Base-by-base conservation (phyloP, 805 yeast genomes). In the Hemisphaericaspora nanyangensis region DNA sequence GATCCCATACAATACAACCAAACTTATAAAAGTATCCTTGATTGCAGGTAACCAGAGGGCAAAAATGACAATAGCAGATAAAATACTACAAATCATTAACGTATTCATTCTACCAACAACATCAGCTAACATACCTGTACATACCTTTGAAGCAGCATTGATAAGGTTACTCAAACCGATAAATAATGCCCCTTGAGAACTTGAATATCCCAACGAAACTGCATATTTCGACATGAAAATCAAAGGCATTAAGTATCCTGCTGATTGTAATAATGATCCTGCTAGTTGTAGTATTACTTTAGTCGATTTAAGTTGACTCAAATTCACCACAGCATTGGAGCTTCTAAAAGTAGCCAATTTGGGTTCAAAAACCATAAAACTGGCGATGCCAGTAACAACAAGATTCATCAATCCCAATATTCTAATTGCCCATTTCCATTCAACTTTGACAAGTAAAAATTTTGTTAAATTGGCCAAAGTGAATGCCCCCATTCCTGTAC, bases 401-500 rank as follows among this genome's bases (percentile, higher is more conserved):
- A 63, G 43, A 27, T 43, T 50, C n/a, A 59, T 44, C 6, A 64
- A 39, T 3, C 65, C 68, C 13, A 61, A 45, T 10, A 44, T 40
- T 18, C 70, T 44, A 19, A 65, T 33, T 10, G 59, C 45, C 68
- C 68, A 63, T 33, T 52, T 39, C 68, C 68, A 65, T 1, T 64
- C 68, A 11, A 60, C 37, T 16, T 37, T 22, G 3, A 55, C 36
- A 20, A 63, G 44, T 13, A 63, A 45, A 13, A 41, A 44, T 29
- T 63, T 37, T 1, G 58, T 51, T 1, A 60, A 28, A 2, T 58
- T 53, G 3, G 68, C 67, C 36, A 63, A 34, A 1, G 52, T 52
- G 29, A 63, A 50, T 3, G 60, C 67, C 6, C 70, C 70, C 29
- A 62, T 44, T 11, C 70, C 70, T 1, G 66, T 51, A 11, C 70